Percentiles rank a stretch among this genome's conserved stretches.
phyloP scores from a whole-genome alignment of 805 yeast species.

The Suhomyces kilbournensis region DNA sequence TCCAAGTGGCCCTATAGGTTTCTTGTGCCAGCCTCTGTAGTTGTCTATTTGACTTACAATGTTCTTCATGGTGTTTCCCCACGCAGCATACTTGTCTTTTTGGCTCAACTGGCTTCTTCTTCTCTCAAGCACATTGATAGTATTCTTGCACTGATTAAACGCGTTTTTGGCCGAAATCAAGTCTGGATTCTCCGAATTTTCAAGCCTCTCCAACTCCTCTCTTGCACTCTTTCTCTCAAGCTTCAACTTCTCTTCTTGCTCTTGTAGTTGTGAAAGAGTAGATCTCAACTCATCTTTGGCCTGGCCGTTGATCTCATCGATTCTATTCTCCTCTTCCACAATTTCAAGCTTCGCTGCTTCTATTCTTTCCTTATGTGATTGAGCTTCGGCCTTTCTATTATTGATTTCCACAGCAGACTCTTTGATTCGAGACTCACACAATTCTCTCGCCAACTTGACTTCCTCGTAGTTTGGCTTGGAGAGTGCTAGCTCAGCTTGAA shows the following conservation, averaged over 20 bases:
- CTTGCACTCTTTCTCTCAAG: conserved; percentile 9
- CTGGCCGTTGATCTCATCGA: conserved; percentile 44
- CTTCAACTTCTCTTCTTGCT: conserved; percentile 14
- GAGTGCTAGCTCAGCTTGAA: conserved; percentile 1
- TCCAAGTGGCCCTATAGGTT: conserved; percentile 85
- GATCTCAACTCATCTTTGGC: conserved; percentile 32
- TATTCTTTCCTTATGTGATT: conserved; percentile 8
- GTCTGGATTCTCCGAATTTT: conserved; percentile 1
- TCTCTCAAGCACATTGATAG: conserved; percentile 6
- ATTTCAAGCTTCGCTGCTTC: conserved; percentile 19
- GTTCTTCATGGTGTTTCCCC: conserved; percentile 44
- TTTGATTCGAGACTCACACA: background rate
- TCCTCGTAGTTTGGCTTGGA: conserved; percentile 9
- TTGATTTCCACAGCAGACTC: conserved; percentile 13
- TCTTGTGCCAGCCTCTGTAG: conserved; percentile 33
- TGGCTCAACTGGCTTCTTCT: conserved; percentile 18
- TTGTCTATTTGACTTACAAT: conserved; percentile 42
- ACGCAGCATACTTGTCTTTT: conserved; percentile 44
- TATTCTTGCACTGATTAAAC: conserved; percentile 1
- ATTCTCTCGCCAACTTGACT: conserved; percentile 38
- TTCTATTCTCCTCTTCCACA: conserved; percentile 32
- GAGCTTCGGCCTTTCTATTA: conserved; percentile 14
- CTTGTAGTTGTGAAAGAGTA: conserved; percentile 21
- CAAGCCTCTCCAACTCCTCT: conserved; percentile 12
- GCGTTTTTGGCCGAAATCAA: background rate